These are phyloP conservation scores for Aspergillus floridensis DNA, from an alignment of 2,329 filamentous ascomycete genomes.

Conservation along the genomic window DNA sequence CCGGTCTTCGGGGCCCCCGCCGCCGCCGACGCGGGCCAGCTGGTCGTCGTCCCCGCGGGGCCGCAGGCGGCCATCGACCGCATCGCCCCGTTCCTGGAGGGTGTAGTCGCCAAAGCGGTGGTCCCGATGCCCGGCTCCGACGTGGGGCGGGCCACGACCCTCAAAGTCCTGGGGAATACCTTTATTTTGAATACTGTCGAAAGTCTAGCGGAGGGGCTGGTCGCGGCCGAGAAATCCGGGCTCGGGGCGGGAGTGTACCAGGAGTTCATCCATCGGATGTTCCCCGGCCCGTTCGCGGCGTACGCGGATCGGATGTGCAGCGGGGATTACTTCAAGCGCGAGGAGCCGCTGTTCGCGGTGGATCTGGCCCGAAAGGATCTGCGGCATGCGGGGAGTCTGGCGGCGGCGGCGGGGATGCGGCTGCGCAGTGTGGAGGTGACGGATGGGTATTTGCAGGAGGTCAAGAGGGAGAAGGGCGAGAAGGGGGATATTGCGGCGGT, in stretches of 20 bases:
- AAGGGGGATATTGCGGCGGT: slow-evolving; percentile 78
- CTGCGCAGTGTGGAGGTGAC: slow-evolving; percentile 65
- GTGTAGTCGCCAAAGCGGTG: slow-evolving; percentile 66
- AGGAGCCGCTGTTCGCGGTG: slow-evolving; percentile 77
- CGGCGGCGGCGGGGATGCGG: slow-evolving; percentile 58
- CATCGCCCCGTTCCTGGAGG: slow-evolving; percentile 68
- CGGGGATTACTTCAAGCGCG: slow-evolving; percentile 73
- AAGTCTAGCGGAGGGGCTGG: slow-evolving; percentile 72
- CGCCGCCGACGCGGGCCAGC: slow-evolving; percentile 59
- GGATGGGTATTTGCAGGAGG: slow-evolving; percentile 65
- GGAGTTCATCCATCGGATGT: slow-evolving; percentile 68
- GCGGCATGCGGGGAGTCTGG: slow-evolving; percentile 68
- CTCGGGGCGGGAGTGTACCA: slow-evolving; percentile 69
- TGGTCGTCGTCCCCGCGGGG: slow-evolving; percentile 73
- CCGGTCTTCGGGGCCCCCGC: slow-evolving; percentile 50
- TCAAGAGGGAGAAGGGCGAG: slow-evolving; percentile 67
- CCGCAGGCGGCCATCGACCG: slow-evolving; percentile 58
- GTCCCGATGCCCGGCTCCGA: slow-evolving; percentile 72
- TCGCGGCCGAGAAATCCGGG: slow-evolving; percentile 76
- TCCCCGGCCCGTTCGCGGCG: slow-evolving; percentile 70
- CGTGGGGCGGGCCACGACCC: slow-evolving; percentile 64
- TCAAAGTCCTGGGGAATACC: slow-evolving; percentile 84
- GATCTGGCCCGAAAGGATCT: slow-evolving; percentile 82
- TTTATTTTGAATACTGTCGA: slow-evolving; percentile 83
- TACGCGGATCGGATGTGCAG: slow-evolving; percentile 72